These are phyloP conservation scores for Hygrocybe coccinea DNA, from an alignment of 768 basidiomycete species.

Conservation along the genomic window DNA sequence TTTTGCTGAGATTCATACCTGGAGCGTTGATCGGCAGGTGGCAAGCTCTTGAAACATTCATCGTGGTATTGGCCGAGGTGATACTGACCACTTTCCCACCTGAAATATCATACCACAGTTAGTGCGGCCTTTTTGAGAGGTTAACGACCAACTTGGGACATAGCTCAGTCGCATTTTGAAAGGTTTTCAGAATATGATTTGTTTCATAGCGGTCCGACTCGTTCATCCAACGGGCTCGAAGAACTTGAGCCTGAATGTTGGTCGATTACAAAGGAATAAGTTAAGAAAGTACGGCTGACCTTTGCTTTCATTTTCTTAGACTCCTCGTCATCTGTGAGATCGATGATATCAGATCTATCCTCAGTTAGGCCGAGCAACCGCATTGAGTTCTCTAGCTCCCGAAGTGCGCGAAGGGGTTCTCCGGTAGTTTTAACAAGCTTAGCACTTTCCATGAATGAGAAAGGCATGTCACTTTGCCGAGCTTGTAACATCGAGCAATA, in stretches of 20 bases:
- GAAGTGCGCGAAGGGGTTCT: slow-evolving; percentile 78
- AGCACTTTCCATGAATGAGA: slow-evolving; percentile 85
- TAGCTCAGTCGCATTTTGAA: slow-evolving; percentile 46
- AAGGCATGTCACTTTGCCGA: slow-evolving; percentile 61
- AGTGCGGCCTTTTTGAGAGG: neutral
- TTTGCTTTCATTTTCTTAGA: slow-evolving; percentile 62
- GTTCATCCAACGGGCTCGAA: slow-evolving; percentile 89
- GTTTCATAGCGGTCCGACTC: slow-evolving; percentile 80
- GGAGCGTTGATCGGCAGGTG: slow-evolving; percentile 37
- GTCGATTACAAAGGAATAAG: slow-evolving; percentile 4
- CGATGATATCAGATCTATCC: slow-evolving; percentile 41
- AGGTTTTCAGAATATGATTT: slow-evolving; percentile 55
- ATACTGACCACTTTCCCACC: slow-evolving; percentile 83
- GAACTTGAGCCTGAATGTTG: slow-evolving; percentile 57
- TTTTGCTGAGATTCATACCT: slow-evolving; percentile 34
- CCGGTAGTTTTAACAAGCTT: slow-evolving; percentile 78
- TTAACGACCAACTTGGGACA: slow-evolving; percentile 44
- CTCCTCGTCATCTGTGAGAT: slow-evolving; percentile 53
- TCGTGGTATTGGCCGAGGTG: slow-evolving; percentile 89
- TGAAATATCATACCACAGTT: slow-evolving; percentile 23
- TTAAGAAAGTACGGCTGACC: slow-evolving; percentile 34
- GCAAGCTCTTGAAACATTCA: slow-evolving; percentile 57
- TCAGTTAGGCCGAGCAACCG: slow-evolving; percentile 46
- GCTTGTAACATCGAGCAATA: slow-evolving; percentile 95
- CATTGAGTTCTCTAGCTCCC: slow-evolving; percentile 78